Percentiles rank a stretch among this genome's conserved stretches.
phyloP scores from a whole-genome alignment of 768 basidiomycete species.

The Mycena galericulata region DNA sequence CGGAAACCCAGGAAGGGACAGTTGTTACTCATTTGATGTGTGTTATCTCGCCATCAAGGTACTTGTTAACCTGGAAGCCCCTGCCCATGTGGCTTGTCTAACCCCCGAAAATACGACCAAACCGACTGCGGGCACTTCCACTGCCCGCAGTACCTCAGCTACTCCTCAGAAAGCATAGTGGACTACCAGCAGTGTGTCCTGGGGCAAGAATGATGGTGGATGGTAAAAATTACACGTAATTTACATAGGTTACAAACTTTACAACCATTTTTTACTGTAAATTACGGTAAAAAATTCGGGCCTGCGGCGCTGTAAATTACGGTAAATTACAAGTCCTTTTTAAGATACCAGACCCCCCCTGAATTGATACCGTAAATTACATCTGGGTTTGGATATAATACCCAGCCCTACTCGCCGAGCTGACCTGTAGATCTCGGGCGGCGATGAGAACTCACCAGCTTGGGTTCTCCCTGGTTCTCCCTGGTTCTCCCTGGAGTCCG shows the following conservation, averaged over 20 bases:
- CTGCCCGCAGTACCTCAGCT: background rate
- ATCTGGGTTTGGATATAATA: background rate
- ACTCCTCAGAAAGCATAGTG: background rate
- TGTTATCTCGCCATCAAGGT: background rate
- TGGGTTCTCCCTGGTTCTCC: too few species aligned
- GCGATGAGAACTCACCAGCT: too few species aligned
- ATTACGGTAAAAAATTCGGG: background rate
- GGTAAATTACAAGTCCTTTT: background rate
- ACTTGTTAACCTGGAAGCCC: background rate
- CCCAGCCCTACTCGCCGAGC: background rate
- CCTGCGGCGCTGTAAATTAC: conserved; percentile 1
- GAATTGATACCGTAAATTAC: background rate
- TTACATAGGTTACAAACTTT: background rate
- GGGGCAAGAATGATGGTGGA: background rate
- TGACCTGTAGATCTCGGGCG: too few species aligned
- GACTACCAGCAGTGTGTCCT: background rate
- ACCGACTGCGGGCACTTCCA: background rate
- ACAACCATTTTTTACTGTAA: background rate
- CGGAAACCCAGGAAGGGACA: background rate
- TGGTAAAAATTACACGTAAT: background rate
- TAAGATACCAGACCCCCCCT: background rate
- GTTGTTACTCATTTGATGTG: background rate
- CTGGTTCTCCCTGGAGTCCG: too few species aligned
- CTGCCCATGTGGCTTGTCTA: background rate
- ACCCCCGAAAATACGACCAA: background rate